A percentile compares a stretch with the other conserved stretches of the same genome.
These are phyloP conservation scores for Nannochloropsis oceanica DNA, from an alignment of 108 stramenopile species.

Conservation along the genomic window DNA sequence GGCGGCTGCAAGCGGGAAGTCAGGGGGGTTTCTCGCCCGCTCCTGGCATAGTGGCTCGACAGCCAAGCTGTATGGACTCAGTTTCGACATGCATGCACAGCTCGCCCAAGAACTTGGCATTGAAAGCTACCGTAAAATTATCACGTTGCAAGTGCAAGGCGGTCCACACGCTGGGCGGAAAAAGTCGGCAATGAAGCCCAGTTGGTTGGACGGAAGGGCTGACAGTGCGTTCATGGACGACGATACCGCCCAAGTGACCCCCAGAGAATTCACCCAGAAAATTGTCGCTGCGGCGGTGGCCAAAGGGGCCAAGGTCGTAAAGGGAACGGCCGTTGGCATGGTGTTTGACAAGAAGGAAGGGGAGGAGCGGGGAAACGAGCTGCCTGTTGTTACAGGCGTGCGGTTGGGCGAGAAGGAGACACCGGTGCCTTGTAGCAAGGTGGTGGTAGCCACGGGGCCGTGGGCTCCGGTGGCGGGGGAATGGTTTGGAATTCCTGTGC, in stretches of 20 bases:
- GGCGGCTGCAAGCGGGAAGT: constrained; percentile 36
- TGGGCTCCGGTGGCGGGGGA: constrained; percentile 33
- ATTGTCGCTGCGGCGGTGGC: constrained; percentile 23
- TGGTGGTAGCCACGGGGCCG: constrained; percentile 34
- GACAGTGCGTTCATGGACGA: constrained; percentile 20
- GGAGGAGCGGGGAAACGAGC: background rate
- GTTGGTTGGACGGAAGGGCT: background rate
- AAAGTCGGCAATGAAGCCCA: background rate
- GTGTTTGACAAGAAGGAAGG: background rate
- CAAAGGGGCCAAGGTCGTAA: constrained; percentile 24
- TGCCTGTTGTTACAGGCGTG: constrained; percentile 17
- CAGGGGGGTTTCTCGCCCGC: background rate
- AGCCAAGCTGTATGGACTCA: constrained; percentile 20
- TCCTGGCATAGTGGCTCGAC: constrained; percentile 26
- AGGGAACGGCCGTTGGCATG: constrained; percentile 26
- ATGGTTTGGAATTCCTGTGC: constrained; percentile 37
- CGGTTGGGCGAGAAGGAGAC: constrained; percentile 17
- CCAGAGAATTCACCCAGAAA: constrained; percentile 28
- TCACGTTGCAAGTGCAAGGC: constrained; percentile 15
- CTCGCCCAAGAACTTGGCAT: constrained; percentile 27
- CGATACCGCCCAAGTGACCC: constrained; percentile 36
- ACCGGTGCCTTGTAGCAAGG: background rate
- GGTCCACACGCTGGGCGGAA: background rate
- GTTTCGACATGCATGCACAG: constrained; percentile 37
- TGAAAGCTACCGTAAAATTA: constrained; percentile 33